These are phyloP conservation scores for Aspergillus neotritici DNA, from an alignment of 2,329 filamentous ascomycete species.

Conservation along the genomic window DNA sequence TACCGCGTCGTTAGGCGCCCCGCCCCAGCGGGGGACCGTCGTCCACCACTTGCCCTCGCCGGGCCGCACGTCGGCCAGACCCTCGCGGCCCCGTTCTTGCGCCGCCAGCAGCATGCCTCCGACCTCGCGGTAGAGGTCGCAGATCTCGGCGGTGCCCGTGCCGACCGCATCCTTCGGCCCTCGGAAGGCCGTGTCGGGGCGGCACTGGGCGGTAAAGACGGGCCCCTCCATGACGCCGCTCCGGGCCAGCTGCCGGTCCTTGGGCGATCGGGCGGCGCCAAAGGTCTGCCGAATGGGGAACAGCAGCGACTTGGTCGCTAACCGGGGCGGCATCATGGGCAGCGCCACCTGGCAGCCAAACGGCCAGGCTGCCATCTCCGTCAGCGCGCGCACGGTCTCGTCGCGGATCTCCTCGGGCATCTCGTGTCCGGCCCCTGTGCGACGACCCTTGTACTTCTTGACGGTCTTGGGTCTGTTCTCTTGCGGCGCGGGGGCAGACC, in stretches of 20 bases:
- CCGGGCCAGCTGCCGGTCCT: constrained; percentile 48
- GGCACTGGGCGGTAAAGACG: constrained; percentile 50
- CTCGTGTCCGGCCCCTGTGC: constrained; percentile 51
- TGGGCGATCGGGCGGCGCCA: constrained; percentile 49
- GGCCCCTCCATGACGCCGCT: constrained; percentile 55
- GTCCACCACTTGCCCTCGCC: constrained; percentile 59
- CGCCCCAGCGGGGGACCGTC: constrained; percentile 52
- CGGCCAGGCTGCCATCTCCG: constrained; percentile 54
- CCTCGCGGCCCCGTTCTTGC: constrained; percentile 56
- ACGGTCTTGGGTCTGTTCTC: constrained; percentile 14
- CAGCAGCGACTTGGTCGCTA: constrained; percentile 47
- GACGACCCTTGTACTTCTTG: constrained; percentile 51
- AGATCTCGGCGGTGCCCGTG: constrained; percentile 33
- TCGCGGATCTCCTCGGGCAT: constrained; percentile 56
- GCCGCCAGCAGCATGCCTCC: constrained; percentile 54
- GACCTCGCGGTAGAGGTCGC: constrained; percentile 55
- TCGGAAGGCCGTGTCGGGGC: constrained; percentile 52
- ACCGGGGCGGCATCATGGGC: constrained; percentile 43
- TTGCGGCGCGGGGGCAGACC: background rate
- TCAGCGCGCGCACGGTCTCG: constrained; percentile 51
- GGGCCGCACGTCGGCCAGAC: constrained; percentile 43
- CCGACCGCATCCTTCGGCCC: constrained; percentile 22
- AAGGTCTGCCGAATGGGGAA: constrained; percentile 54
- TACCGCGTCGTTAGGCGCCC: constrained; percentile 37
- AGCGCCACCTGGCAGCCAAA: constrained; percentile 51